Percentiles rank a stretch among this genome's conserved stretches.
phyloP scores from a whole-genome alignment of 139 green algal species.

The Chlamydomonas incerta region DNA sequence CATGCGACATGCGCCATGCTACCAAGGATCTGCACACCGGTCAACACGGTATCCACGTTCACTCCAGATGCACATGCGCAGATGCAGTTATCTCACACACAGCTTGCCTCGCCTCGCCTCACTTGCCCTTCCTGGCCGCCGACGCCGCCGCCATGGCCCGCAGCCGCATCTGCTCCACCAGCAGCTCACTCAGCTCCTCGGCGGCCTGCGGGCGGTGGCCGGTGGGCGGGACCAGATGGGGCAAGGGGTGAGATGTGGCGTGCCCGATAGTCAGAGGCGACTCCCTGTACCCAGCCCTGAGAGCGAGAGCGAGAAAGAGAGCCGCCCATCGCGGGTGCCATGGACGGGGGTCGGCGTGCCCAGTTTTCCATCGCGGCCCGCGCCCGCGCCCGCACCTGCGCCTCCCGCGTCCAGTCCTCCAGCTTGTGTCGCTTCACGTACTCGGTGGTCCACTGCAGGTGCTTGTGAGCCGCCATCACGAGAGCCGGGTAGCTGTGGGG shows the following conservation, averaged over 20 bases:
- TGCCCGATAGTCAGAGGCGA: no score
- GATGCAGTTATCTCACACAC: no score
- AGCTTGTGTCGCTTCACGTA: slow-evolving; percentile 44
- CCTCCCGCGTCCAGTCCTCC: slow-evolving; percentile 38
- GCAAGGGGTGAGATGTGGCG: no score
- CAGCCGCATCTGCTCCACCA: slow-evolving; percentile 45
- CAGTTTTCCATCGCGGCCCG: neutral
- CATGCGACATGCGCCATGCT: no score
- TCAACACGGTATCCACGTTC: no score
- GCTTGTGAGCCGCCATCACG: slow-evolving; percentile 23
- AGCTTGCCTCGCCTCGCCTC: no score
- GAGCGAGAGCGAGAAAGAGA: no score
- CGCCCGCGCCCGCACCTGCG: slow-evolving; percentile 10
- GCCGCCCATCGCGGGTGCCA: no score
- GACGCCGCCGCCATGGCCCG: neutral
- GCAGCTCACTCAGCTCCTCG: slow-evolving; percentile 33
- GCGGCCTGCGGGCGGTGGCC: neutral
- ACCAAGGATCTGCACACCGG: no score
- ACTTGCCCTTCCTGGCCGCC: neutral
- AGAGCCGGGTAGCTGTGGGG: neutral
- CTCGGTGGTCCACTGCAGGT: slow-evolving; percentile 32
- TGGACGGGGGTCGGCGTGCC: no score
- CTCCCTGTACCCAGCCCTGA: no score
- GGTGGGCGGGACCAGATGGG: neutral
- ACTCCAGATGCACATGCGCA: no score